Conservation (phyloP, 768 basidiomycete genomes). For the Candolleomyces aberdarensis region DNA sequence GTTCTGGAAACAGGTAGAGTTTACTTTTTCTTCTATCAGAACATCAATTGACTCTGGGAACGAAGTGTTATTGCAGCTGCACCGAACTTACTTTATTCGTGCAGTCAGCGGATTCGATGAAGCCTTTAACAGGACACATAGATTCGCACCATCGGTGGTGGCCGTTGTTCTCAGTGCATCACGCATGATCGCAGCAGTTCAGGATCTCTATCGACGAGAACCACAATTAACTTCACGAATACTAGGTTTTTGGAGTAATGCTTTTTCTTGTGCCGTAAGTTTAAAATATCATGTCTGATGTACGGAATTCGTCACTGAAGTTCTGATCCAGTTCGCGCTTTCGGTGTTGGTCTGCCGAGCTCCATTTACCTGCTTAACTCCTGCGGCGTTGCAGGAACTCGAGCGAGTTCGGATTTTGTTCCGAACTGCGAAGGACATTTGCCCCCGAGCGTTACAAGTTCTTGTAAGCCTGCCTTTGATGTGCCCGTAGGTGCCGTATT, state of each 20-base stretch:
- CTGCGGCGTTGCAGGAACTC: constrained; percentile 61
- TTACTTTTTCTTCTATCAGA: neutral
- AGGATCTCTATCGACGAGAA: constrained; percentile 53
- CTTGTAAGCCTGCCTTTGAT: constrained; percentile 30
- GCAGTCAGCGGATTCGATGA: constrained; percentile 57
- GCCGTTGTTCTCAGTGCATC: constrained; percentile 65
- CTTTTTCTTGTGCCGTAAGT: constrained; percentile 50
- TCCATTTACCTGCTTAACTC: constrained; percentile 62
- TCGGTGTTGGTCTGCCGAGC: constrained; percentile 58
- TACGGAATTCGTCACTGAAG: neutral
- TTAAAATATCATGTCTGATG: constrained; percentile 1
- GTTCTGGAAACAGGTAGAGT: constrained; percentile 59
- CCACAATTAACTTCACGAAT: constrained; percentile 57
- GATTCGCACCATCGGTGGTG: constrained; percentile 67
- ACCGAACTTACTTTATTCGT: constrained; percentile 65
- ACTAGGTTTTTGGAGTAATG: constrained; percentile 52
- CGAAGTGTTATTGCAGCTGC: constrained; percentile 44
- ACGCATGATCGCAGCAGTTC: constrained; percentile 58
- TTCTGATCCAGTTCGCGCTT: constrained; percentile 39
- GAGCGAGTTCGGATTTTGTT: constrained; percentile 45
- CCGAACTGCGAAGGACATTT: constrained; percentile 41
- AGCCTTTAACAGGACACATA: constrained; percentile 58
- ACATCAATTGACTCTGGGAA: constrained; percentile 1
- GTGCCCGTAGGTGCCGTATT: constrained; percentile 5
- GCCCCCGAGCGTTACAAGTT: constrained; percentile 44